Base-by-base conservation (phyloP, 225 moss, liverwort and hornwort genomes). In the Asterella californica region DNA sequence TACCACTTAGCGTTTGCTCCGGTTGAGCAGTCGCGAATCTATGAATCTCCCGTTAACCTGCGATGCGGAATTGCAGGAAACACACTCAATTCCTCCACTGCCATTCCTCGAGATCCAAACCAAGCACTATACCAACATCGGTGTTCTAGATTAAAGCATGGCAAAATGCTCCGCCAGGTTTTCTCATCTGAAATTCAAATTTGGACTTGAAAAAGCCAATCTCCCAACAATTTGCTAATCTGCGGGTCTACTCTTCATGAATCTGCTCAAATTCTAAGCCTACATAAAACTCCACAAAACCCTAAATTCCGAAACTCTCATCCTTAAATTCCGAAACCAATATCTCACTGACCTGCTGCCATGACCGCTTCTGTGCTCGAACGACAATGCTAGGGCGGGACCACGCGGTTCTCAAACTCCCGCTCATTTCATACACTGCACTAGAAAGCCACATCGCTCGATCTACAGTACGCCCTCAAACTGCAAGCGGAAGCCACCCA, bases 11-110 rank as follows among this genome's bases (percentile, higher is more conserved):
- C 38, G 72, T 83, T 24, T 79, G 79, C 78, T 82, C 84, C 80
- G 53, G 78, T 68, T 82, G 77, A 21, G 81, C 74, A 75, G 59
- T 74, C 67, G 77, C 84, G 45, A 84, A 82, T 74, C 84, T 75
- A 61, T 78, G 73, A 21, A 47, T 25, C 80, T 77, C 30, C 77
- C 77, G 48, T 74, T 80, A 67, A 74, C 80, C 82, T 85, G 85
- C 82, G 62, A 25, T 2, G 22, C 59, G 10, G 36, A 75, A 21
- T 57, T 4, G 22, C 34, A 75, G 30, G 18, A 34, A 52, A 8
- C 33, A 59, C 33, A 57, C 36, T 34, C 24, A 33, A 76, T 76
- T 18, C 75, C 21, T 21, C 19, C 10, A 37, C 53, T 53, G 19
- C 33, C 25, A 71, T 37, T 54, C 25, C 61, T 22, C 32, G 9